Base-by-base conservation (phyloP, 2,329 filamentous ascomycete species). In the Ceratocystis cubensis region DNA sequence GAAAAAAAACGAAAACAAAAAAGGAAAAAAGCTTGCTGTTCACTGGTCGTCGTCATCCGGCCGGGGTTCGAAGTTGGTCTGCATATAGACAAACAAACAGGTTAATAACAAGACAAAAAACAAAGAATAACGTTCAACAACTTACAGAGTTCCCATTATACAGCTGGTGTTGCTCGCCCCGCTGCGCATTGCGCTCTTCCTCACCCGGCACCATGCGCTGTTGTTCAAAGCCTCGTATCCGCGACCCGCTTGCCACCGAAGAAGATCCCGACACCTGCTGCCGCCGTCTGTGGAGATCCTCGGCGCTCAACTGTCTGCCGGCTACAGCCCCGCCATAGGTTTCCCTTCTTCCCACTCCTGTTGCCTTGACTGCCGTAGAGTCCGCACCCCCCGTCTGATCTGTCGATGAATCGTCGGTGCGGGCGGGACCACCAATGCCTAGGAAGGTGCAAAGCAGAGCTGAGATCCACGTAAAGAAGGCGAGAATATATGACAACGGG, bases 131-230 rank as follows among this genome's bases (percentile, higher is more conserved):
- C 6, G 10, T 30, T 25, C 8, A n/a, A 77, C 84, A 17, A 77
- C 84, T 75, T 79, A 92, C 89, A 73, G 89, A 89, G 73, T 96
- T 96, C 1, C 92, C 92, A 72, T 96, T 96, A 73, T 96, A 96
- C 61, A 95, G 82, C 72, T 95, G 87, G 57, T 85, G 82, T 69
- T 86, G 82, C 69, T 86, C 81, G 66, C 82, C 76, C 65, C 79
- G 78, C 48, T 80, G 78, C 50, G 80, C 78, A 69, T 82, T 78
- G 48, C 28, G 56, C 56, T n/a, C 20, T 8, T 22, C 20, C 1
- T 53, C 48, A 41, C 37, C 37, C 37, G 3, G 7, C 28, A 37
- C 28, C 56, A 30, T 30, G 6, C 37, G 30, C 7, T 37, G 44
- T 5, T 37, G 44, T 17, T 53, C 66, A 61, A 68, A 73, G 64